Percentiles rank a stretch among this genome's conserved stretches.
Evolutionary conservation across 2,329 filamentous ascomycete genomes (phyloP).

Genomic region (Penicillium sp.): DNA sequence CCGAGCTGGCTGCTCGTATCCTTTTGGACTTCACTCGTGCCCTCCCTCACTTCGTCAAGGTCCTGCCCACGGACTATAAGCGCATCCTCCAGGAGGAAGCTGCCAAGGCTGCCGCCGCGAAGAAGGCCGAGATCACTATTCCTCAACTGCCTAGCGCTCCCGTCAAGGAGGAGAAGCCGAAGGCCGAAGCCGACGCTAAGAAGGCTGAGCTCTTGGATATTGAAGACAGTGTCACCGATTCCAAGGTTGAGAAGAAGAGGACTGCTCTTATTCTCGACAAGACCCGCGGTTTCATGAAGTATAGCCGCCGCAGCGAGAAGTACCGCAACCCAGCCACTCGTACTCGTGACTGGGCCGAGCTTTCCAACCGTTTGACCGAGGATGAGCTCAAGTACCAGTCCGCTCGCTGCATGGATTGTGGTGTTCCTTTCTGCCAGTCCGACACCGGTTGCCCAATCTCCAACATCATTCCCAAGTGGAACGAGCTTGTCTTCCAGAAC

Average conservation of each 20-base stretch:
- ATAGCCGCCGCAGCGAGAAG: slow-evolving; percentile 89
- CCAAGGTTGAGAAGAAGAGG: slow-evolving; percentile 85
- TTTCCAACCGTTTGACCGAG: slow-evolving; percentile 84
- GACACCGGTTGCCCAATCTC: slow-evolving; percentile 94
- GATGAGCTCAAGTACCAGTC: slow-evolving; percentile 97
- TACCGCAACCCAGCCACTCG: slow-evolving; percentile 84
- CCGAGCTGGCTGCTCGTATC: slow-evolving; percentile 89
- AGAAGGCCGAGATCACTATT: slow-evolving; percentile 81
- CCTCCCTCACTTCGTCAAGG: slow-evolving; percentile 88
- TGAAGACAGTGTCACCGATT: slow-evolving; percentile 86
- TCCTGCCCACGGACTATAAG: slow-evolving; percentile 95
- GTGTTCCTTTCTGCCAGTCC: slow-evolving; percentile 97
- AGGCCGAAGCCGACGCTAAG: slow-evolving; percentile 66
- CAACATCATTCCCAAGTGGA: slow-evolving; percentile 98
- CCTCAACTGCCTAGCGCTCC: slow-evolving; percentile 71
- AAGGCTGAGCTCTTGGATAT: slow-evolving; percentile 81
- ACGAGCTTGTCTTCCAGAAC: slow-evolving; percentile 74
- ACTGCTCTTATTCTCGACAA: slow-evolving; percentile 93
- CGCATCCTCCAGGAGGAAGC: slow-evolving; percentile 85
- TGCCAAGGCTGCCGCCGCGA: slow-evolving; percentile 81
- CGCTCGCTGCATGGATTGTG: slow-evolving; percentile 97
- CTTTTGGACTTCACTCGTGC: slow-evolving; percentile 94
- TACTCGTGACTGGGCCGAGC: slow-evolving; percentile 91
- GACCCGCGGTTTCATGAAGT: slow-evolving; percentile 97
- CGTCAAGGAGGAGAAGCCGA: slow-evolving; percentile 58